Percentiles rank a stretch among this genome's conserved stretches.
phyloP scores from a whole-genome alignment of 495 filamentous ascomycete species.

The Tuber indicum region DNA sequence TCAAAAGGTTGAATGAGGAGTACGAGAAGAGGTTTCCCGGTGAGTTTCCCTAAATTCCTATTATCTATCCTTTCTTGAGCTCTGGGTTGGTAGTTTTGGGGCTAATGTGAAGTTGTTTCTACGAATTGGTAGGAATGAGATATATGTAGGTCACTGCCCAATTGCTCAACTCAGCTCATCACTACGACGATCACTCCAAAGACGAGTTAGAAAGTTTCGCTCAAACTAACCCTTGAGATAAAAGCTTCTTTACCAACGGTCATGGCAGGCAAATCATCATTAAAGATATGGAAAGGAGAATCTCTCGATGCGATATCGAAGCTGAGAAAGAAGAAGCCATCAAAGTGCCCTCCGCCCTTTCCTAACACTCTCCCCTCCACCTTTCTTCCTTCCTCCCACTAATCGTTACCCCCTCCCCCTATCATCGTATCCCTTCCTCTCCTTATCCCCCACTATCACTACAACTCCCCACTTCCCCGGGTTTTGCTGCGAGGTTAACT shows the following conservation, averaged over 20 bases:
- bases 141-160: conserved; percentile 61
- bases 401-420: not conserved
- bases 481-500: conserved; percentile 25
- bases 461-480: conserved; percentile 7
- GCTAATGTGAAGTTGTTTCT: not conserved
- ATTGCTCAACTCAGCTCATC: conserved; percentile 14
- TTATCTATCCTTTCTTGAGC: conserved; percentile 17
- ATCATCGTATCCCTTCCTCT: not conserved
- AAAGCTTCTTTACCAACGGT: conserved; percentile 81
- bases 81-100: conserved; percentile 7
- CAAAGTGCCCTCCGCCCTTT: conserved; percentile 44
- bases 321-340: conserved; percentile 69
- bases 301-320: conserved; percentile 59
- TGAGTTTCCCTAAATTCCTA: conserved; percentile 20
- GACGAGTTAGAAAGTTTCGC: conserved; percentile 13
- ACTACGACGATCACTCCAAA: conserved; percentile 16
- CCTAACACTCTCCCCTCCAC: conserved; percentile 13
- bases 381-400: not conserved
- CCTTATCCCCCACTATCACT: conserved; percentile 10
- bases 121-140: conserved; percentile 50
- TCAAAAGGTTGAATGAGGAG: conserved; percentile 63
- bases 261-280: conserved; percentile 66
- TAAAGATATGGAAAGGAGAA: conserved; percentile 75
- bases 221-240: conserved; percentile 13
- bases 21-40: conserved; percentile 78